phyloP scores from a whole-genome alignment of 345 rosid species.

The Eucalyptus grandis region DNA sequence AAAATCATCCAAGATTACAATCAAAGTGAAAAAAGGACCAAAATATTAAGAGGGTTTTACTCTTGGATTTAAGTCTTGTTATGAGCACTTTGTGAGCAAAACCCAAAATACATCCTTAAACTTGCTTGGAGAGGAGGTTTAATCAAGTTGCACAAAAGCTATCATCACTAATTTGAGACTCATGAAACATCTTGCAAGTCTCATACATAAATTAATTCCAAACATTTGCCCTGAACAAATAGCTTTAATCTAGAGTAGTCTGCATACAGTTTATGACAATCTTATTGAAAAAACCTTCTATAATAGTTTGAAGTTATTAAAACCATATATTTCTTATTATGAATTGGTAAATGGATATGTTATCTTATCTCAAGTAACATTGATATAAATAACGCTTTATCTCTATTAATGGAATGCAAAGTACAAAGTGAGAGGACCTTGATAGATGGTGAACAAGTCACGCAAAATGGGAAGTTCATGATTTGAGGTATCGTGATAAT shows the following conservation, averaged over 20 bases:
- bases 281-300: background rate
- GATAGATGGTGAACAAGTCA: background rate
- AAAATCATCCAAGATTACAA: background rate
- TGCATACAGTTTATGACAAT: background rate
- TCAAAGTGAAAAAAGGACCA: background rate
- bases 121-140: background rate
- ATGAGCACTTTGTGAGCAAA: background rate
- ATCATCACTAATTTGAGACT: background rate
- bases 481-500: background rate
- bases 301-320: background rate
- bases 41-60: background rate
- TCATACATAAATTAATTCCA: background rate
- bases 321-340: background rate
- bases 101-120: background rate
- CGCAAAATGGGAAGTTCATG: background rate
- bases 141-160: background rate
- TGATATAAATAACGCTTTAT: background rate
- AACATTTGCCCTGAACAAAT: accelerated
- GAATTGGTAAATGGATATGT: background rate
- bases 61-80: background rate
- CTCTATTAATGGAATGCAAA: background rate
- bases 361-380: background rate
- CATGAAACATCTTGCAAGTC: background rate
- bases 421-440: background rate
- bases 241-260: accelerated